Percentiles rank a stretch among this genome's conserved stretches.
Evolutionary conservation across 106 monocot genomes (phyloP).

Genomic region (Dioscorea alata): DNA sequence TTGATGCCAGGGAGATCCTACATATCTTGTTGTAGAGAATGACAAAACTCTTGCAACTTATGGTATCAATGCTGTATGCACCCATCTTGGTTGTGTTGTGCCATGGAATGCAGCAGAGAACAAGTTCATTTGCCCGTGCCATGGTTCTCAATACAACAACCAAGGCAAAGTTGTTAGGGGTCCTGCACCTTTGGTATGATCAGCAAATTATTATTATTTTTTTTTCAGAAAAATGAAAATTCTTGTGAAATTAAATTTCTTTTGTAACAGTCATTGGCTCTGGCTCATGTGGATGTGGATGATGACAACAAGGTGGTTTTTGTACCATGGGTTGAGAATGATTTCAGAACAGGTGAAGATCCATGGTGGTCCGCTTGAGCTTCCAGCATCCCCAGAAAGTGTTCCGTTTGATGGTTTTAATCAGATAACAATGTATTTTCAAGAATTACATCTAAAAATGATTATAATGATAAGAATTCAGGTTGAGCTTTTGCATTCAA

Average conservation of each 20-base stretch:
- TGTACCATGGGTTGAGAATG: conserved; percentile 93
- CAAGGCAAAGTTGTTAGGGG: conserved; percentile 93
- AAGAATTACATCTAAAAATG: too few relatives aligned
- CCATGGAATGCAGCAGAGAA: conserved; percentile 92
- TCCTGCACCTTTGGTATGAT: conserved; percentile 86
- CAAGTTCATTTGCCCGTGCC: conserved; percentile 97
- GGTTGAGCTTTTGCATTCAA: too few relatives aligned
- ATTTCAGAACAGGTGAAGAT: conserved; percentile 88
- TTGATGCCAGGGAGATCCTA: conserved; percentile 83
- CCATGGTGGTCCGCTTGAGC: conserved; percentile 79
- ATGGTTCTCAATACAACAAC: conserved; percentile 92
- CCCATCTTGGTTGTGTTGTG: conserved; percentile 94
- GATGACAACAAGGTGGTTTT: conserved; percentile 90
- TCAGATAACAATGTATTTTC: too few relatives aligned
- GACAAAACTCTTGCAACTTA: conserved; percentile 86
- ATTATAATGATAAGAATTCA: too few relatives aligned
- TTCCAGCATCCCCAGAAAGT: background rate
- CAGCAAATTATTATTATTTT: background rate
- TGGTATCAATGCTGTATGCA: conserved; percentile 95
- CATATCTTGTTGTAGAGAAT: conserved; percentile 84
- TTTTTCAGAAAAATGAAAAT: background rate
- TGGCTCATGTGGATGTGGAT: conserved; percentile 84
- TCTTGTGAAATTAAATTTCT: background rate
- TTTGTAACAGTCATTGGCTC: conserved; percentile 72
- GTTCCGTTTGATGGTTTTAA: too few relatives aligned